Base-by-base conservation (phyloP, 1,284 basidiomycete species). In the Meira nashicola region DNA sequence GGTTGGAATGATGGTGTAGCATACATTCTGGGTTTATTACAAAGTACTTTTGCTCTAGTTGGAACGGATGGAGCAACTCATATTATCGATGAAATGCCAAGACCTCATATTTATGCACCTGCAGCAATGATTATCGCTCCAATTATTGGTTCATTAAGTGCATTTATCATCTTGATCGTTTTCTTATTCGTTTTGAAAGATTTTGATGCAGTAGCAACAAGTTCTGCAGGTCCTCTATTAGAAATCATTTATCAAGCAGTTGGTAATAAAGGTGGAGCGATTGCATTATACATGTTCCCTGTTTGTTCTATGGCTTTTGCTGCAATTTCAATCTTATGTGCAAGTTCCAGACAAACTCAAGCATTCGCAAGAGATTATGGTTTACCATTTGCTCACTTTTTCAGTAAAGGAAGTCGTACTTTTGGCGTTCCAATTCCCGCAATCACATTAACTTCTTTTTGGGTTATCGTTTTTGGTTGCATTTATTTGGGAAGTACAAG, bases 351-450 rank as follows among this genome's bases (percentile, higher is more conserved):
- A 17, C 85, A 86, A 70, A 85, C 84, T 1, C 86, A 85, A 80
- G 84, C 85, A 39, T 88, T 89, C 65, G 86, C 87, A 0, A 82
- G 86, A 0, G 88, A 89, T 78, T 80, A 82, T 55, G 87, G 86
- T 8, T 81, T 88, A 1, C 86, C 86, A 1, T 83, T 86, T 66
- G 82, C 83, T 25, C 51, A 57, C 1, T 71, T 81, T 51, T 85
- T 87, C 71, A 75, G 83, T 1, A 79, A 77, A 37, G 80, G 86
- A 64, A 82, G 83, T 66, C 60, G 60, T 39, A 79, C 54, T 52
- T 58, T 78, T 4, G 66, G 73, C 15, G 72, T 79, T 0, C 78
- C 78, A 8, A 64, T 77, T 39, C 64, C 71, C 53, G 84, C 86
- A 0, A 83, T 88, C 56, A 70, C 86, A 1, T 79, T 88, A 12